phyloP scores from a whole-genome alignment of 768 basidiomycete species.

The Podaxis pistillaris region DNA sequence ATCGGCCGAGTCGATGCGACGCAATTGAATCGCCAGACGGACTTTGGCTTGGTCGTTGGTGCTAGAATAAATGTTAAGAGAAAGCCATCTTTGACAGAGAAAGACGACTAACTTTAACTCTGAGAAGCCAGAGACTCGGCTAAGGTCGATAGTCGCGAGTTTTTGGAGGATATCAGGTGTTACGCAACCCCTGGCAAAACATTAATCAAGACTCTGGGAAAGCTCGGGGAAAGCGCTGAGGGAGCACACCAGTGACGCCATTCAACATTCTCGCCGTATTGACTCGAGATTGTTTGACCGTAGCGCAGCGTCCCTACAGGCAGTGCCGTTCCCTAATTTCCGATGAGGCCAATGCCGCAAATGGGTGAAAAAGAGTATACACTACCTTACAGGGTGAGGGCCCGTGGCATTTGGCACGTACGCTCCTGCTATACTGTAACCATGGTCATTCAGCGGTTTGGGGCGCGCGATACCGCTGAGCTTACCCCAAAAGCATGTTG shows the following conservation, averaged over 20 bases:
- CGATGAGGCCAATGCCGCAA: constrained; percentile 1
- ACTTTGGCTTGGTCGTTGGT: constrained; percentile 64
- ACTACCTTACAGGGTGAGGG: constrained; percentile 53
- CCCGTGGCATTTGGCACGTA: constrained; percentile 68
- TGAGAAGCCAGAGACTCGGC: constrained; percentile 48
- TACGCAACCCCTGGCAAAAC: constrained; percentile 62
- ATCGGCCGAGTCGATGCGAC: constrained; percentile 56
- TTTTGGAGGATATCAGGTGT: constrained; percentile 52
- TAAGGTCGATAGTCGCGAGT: constrained; percentile 43
- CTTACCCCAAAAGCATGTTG: constrained; percentile 15
- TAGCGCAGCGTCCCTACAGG: constrained; percentile 64
- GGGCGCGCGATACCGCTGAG: background rate
- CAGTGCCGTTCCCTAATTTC: constrained; percentile 40
- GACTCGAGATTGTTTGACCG: constrained; percentile 43
- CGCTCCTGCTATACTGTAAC: constrained; percentile 68
- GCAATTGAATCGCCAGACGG: constrained; percentile 50
- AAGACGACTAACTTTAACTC: constrained; percentile 43
- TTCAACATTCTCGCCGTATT: constrained; percentile 61
- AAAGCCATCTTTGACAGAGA: background rate
- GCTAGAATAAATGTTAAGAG: constrained; percentile 29
- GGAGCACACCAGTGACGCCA: constrained; percentile 73
- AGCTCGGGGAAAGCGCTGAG: constrained; percentile 1
- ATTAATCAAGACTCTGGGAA: background rate
- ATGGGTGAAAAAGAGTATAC: background rate
- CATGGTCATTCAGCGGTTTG: background rate